Conservation (phyloP, 768 basidiomycete species). For the Lentinula edodes region DNA sequence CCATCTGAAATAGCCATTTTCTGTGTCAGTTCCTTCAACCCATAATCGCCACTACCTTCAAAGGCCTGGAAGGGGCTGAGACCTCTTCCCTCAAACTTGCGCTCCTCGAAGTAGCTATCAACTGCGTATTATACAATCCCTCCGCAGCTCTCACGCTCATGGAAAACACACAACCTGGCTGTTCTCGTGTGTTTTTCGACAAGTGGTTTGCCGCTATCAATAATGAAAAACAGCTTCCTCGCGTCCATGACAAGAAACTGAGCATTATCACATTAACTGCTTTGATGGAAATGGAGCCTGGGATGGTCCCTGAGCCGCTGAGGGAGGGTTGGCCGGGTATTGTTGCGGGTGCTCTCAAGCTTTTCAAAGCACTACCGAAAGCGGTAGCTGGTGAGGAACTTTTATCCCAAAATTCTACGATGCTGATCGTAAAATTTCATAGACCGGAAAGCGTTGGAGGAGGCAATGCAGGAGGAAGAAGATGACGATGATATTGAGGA, state of each 20-base stretch:
- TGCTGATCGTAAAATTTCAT: background rate
- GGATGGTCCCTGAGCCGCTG: constrained; percentile 49
- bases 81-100: constrained; percentile 65
- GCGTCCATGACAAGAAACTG: constrained; percentile 90
- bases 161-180: constrained; percentile 53
- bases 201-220: constrained; percentile 79
- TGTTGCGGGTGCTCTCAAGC: constrained; percentile 60
- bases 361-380: constrained; percentile 75
- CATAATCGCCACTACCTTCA: constrained; percentile 60
- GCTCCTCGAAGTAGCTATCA: constrained; percentile 80
- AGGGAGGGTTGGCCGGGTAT: constrained; percentile 74
- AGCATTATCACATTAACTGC: constrained; percentile 71
- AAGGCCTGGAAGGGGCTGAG: constrained; percentile 52
- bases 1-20: constrained; percentile 1
- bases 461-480: constrained; percentile 33
- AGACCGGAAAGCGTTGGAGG: constrained; percentile 62
- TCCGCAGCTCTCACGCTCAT: constrained; percentile 70
- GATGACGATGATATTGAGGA: constrained; percentile 45
- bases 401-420: background rate
- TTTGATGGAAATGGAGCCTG: constrained; percentile 64
- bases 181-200: constrained; percentile 74
- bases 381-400: constrained; percentile 63
- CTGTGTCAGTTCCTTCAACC: constrained; percentile 51
- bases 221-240: constrained; percentile 52
- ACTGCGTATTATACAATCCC: constrained; percentile 80